Evolutionary conservation across 306 rosid genomes (phyloP), one percentile per base, ranked within the genome.

Genomic region (Biancaea sappan): DNA sequence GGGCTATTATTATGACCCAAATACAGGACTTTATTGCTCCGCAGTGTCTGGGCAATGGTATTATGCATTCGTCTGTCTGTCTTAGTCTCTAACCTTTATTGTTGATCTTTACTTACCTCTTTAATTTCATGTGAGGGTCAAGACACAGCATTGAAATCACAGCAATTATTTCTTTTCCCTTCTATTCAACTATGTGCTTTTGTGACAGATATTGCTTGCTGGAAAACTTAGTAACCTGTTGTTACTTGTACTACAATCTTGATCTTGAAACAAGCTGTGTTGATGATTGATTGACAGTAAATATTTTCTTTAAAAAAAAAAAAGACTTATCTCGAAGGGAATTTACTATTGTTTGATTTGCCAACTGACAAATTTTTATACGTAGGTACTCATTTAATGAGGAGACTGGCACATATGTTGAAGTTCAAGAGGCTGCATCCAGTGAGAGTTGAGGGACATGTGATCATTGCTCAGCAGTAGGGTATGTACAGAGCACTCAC

Each of bases 31-130:
- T 5, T 89, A 71, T 77, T 87, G 86, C 66, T 89, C 90, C 63
- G 92, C 90, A 22, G 78, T 75, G 70, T 79, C 92, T 61, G 95
- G 95, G 50, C 74, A 80, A 87, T 89, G 95, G 95, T 87, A 85
- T 52, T 71, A 66, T 31, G 16, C 43, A 24, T 77, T 70, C 61
- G 43, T 75, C 71, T 62, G 51, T 69, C 50, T 43, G 13, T 63
- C 35, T 62, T 57, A 59, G 66, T 16, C n/a, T 44, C 29, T 37
- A 4, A 19, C 46, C 44, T 69, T 74, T 26, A 24, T 61, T 26
- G 32, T 40, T 48, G 48, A 50, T 65, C 19, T 32, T n/a, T 38
- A 46, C 64, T 59, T 25, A 11, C 53, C 22, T 60, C 32, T 60
- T 60, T 19, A 11, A 70, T 54, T 80, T 29, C 46, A 26, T n/a